phyloP scores from a whole-genome alignment of 1,139 yeast genomes.

The Waltiozyma sp. region DNA sequence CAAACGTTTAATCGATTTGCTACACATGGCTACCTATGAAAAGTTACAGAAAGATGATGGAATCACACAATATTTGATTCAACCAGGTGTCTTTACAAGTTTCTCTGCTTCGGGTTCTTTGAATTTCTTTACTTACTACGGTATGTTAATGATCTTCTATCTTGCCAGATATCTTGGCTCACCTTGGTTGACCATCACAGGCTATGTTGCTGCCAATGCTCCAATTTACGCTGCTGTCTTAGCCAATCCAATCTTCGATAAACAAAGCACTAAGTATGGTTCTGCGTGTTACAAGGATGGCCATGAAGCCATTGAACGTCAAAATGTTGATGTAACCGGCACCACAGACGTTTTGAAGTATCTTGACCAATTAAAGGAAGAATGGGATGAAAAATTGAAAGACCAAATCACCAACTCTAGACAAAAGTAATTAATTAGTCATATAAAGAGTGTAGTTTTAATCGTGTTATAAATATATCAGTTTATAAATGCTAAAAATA shows the following conservation, averaged over 20 bases:
- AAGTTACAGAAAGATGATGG: conserved; percentile 33
- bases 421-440: conserved; percentile 4
- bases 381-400: conserved; percentile 63
- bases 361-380: conserved; percentile 39
- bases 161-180: conserved; percentile 78
- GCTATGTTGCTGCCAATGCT: conserved; percentile 84
- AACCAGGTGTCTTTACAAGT: conserved; percentile 91
- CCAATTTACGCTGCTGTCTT: conserved; percentile 50
- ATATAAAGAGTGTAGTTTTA: too few species aligned
- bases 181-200: conserved; percentile 78
- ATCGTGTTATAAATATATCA: too few species aligned
- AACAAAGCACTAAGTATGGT: conserved; percentile 57
- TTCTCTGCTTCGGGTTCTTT: conserved; percentile 69
- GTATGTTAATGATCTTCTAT: conserved; percentile 78
- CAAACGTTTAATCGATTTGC: conserved; percentile 72
- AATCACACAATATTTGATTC: conserved; percentile 66
- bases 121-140: conserved; percentile 68
- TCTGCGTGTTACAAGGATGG: conserved; percentile 62
- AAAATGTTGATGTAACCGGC: conserved; percentile 53
- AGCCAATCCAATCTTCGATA: conserved; percentile 32
- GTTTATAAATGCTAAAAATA: too few species aligned
- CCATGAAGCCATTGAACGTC: conserved; percentile 44
- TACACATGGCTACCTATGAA: conserved; percentile 62
- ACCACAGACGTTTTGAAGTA: conserved; percentile 52
- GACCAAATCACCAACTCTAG: conserved; percentile 59